These are phyloP conservation scores for Fusarium sp. DNA, from an alignment of 2,329 filamentous ascomycete genomes.

Conservation along the genomic window DNA sequence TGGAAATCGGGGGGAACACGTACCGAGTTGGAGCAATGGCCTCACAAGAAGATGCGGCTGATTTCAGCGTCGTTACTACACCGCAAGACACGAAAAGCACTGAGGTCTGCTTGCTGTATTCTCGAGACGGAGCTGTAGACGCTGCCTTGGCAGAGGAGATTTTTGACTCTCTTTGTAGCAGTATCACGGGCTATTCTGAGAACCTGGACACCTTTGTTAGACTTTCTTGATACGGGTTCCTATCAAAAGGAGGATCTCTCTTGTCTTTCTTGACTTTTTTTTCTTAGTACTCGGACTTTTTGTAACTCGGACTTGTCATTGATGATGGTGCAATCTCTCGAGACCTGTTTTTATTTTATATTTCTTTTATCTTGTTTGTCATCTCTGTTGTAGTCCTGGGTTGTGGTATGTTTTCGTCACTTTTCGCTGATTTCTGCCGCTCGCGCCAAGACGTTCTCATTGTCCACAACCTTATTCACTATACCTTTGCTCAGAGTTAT, in stretches of 20 bases:
- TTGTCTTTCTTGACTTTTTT: background rate
- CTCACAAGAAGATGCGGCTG: constrained; percentile 36
- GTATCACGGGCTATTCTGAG: constrained; percentile 19
- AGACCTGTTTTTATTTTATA: too few relatives aligned
- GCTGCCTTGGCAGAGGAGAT: constrained; percentile 9
- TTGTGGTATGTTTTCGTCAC: too few relatives aligned
- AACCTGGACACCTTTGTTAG: background rate
- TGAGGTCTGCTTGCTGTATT: constrained; percentile 38
- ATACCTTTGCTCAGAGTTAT: background rate
- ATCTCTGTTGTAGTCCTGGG: too few relatives aligned
- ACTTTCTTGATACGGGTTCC: constrained; percentile 1
- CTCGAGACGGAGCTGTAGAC: constrained; percentile 4
- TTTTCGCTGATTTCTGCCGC: too few relatives aligned
- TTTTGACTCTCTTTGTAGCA: constrained; percentile 23
- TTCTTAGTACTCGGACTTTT: background rate
- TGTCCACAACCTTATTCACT: too few relatives aligned
- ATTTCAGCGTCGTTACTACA: constrained; percentile 41
- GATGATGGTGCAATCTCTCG: too few relatives aligned
- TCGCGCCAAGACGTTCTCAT: too few relatives aligned
- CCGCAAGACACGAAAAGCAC: constrained; percentile 16
- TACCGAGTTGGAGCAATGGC: constrained; percentile 35
- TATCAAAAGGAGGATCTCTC: background rate
- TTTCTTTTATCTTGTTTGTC: too few relatives aligned
- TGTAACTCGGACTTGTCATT: too few relatives aligned
- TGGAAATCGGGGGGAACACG: constrained; percentile 27